A percentile compares a stretch with the other conserved stretches of the same genome.
Conservation (phyloP, 2,329 filamentous ascomycete species). For the Simplicillium aogashimaense region DNA sequence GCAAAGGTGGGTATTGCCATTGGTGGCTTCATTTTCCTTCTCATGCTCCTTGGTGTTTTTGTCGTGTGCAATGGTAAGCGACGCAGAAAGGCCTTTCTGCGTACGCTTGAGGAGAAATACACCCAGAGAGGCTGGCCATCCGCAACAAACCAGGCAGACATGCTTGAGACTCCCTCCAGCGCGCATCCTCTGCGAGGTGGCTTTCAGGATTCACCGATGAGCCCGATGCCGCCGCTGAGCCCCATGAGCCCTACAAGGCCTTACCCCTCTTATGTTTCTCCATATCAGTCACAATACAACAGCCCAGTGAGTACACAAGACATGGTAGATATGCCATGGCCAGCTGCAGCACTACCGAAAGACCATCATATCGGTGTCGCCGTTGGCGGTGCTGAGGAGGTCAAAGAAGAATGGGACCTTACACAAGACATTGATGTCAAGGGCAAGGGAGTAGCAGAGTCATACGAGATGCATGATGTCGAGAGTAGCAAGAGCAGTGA, state of each 20-base stretch:
- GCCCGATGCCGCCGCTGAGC: too few relatives aligned
- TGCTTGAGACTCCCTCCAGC: slow-evolving; percentile 39
- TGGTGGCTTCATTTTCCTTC: slow-evolving; percentile 36
- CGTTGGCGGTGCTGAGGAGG: slow-evolving; percentile 25
- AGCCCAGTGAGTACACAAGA: slow-evolving; percentile 42
- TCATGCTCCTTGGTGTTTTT: slow-evolving; percentile 37
- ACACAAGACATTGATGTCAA: slow-evolving; percentile 21
- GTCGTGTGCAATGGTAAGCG: slow-evolving; percentile 49
- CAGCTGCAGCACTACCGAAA: slow-evolving; percentile 13
- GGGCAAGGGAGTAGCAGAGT: slow-evolving; percentile 29
- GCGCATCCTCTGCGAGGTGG: slow-evolving; percentile 36
- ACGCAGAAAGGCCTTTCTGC: slow-evolving; percentile 40
- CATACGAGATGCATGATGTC: slow-evolving; percentile 40
- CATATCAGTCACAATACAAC: slow-evolving; percentile 49
- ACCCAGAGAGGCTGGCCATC: slow-evolving; percentile 31
- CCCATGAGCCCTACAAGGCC: slow-evolving; percentile 29
- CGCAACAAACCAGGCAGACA: slow-evolving; percentile 15
- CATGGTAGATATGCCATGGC: slow-evolving; percentile 24
- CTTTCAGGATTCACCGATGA: slow-evolving; percentile 43
- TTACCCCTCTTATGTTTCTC: slow-evolving; percentile 43
- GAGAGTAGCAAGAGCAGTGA: slow-evolving; percentile 19
- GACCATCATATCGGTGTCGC: slow-evolving; percentile 31
- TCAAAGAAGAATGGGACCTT: slow-evolving; percentile 7
- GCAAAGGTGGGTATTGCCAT: slow-evolving; percentile 49
- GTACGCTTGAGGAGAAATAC: slow-evolving; percentile 31